Evolutionary conservation across 495 filamentous ascomycete species (phyloP).

Genomic region (Saxispiralis lemnorum): DNA sequence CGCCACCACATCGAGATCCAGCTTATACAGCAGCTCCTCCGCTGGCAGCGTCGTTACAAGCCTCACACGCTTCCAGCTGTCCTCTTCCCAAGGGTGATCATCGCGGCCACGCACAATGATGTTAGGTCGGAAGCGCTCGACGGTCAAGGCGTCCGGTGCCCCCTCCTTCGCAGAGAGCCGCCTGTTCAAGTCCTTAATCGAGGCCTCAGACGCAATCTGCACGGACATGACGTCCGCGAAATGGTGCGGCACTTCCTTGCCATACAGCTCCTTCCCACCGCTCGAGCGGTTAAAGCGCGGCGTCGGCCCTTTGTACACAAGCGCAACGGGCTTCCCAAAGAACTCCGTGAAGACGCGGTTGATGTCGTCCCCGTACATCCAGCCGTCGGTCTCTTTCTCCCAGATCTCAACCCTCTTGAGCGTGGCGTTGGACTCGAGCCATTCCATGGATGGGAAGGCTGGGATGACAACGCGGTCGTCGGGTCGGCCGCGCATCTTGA

Average conservation of each 20-base stretch:
- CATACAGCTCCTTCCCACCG: conserved; percentile 20
- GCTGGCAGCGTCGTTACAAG: conserved; percentile 8
- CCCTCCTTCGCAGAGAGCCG: conserved; percentile 17
- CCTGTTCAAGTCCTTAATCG: conserved; percentile 27
- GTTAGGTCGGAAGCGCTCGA: conserved; percentile 31
- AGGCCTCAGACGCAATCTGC: conserved; percentile 22
- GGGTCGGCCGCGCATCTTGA: conserved; percentile 12
- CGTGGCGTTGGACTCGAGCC: conserved; percentile 21
- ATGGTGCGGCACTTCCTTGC: conserved; percentile 14
- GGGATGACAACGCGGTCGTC: conserved; percentile 17
- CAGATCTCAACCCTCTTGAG: conserved; percentile 22
- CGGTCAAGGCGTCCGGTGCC: conserved; percentile 11
- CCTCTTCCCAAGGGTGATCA: conserved; percentile 24
- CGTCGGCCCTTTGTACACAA: conserved; percentile 25
- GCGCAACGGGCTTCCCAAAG: conserved; percentile 21
- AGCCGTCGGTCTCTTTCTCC: conserved; percentile 21
- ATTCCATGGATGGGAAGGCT: conserved; percentile 22
- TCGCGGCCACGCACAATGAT: conserved; percentile 23
- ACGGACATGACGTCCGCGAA: conserved; percentile 27
- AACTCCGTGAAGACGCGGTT: conserved; percentile 22
- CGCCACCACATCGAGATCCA: conserved; percentile 27
- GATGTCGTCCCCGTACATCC: conserved; percentile 17
- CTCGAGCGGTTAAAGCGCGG: conserved; percentile 18
- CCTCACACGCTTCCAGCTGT: conserved; percentile 24
- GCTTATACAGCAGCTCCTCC: conserved; percentile 6